A percentile compares a stretch with the other conserved stretches of the same genome.
Evolutionary conservation across 345 rosid species (phyloP).

Genomic region (Corchorus olitorius): DNA sequence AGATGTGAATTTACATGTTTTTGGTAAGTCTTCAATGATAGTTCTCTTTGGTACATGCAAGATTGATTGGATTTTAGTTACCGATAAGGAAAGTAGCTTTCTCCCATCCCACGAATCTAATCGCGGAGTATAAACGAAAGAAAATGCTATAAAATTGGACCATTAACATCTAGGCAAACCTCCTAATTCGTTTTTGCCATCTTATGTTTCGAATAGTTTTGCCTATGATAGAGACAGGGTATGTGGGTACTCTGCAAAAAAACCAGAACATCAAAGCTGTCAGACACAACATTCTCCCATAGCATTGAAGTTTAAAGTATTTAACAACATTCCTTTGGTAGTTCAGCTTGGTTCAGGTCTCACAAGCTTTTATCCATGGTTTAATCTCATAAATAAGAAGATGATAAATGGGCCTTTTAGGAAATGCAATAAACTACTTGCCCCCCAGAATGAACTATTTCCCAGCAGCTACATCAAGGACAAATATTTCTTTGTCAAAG

Average conservation of each 20-base stretch:
- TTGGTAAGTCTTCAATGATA: no score
- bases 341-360: background rate
- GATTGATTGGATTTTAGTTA: background rate
- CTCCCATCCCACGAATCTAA: background rate
- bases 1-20: background rate
- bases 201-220: background rate
- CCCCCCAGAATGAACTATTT: background rate
- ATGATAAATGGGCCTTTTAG: background rate
- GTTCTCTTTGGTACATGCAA: no score
- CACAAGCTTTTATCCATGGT: background rate
- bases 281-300: background rate
- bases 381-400: background rate
- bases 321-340: background rate
- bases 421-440: background rate
- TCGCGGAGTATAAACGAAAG: background rate
- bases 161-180: background rate
- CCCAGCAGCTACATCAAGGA: background rate
- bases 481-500: no score
- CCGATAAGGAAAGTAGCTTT: no score
- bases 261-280: background rate
- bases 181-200: background rate
- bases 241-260: background rate
- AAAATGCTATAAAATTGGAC: background rate
- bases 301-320: background rate
- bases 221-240: background rate